A percentile compares a stretch with the other conserved stretches of the same genome.
phyloP scores from a whole-genome alignment of 75 land plant genomes.

The Pseudotsuga menziesii region DNA sequence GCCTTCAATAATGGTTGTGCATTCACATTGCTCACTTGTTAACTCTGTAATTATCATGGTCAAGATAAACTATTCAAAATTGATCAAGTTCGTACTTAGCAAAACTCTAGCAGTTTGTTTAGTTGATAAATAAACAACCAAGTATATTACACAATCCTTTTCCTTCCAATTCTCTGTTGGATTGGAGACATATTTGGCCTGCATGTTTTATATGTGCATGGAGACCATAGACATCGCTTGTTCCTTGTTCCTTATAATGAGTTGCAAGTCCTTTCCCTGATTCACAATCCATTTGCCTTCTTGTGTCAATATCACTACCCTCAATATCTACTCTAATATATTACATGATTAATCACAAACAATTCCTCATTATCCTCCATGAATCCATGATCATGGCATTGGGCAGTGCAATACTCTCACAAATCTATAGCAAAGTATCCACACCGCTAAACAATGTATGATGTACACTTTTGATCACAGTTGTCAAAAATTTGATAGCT shows the following conservation, averaged over 20 bases:
- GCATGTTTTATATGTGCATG: conserved; percentile 53
- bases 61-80: conserved; percentile 68
- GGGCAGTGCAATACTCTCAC: conserved; percentile 76
- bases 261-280: conserved; percentile 82
- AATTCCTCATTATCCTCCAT: conserved; percentile 88
- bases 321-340: conserved; percentile 93
- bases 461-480: conserved; percentile 76
- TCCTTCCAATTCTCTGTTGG: conserved; percentile 85
- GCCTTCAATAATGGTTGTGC: conserved; percentile 76
- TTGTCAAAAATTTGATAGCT: conserved; percentile 81
- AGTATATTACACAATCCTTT: conserved; percentile 83
- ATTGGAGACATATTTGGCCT: conserved; percentile 46
- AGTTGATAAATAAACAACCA: conserved; percentile 84
- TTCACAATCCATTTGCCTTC: conserved; percentile 91
- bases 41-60: conserved; percentile 81
- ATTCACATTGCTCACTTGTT: conserved; percentile 58
- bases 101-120: conserved; percentile 51
- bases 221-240: conserved; percentile 61
- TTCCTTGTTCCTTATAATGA: conserved; percentile 65
- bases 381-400: conserved; percentile 68
- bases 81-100: conserved; percentile 58
- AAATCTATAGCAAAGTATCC: conserved; percentile 56
- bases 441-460: conserved; percentile 55
- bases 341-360: conserved; percentile 88
- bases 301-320: conserved; percentile 89